Base-by-base conservation (phyloP, 805 yeast species). In the Priceomyces castillae region DNA sequence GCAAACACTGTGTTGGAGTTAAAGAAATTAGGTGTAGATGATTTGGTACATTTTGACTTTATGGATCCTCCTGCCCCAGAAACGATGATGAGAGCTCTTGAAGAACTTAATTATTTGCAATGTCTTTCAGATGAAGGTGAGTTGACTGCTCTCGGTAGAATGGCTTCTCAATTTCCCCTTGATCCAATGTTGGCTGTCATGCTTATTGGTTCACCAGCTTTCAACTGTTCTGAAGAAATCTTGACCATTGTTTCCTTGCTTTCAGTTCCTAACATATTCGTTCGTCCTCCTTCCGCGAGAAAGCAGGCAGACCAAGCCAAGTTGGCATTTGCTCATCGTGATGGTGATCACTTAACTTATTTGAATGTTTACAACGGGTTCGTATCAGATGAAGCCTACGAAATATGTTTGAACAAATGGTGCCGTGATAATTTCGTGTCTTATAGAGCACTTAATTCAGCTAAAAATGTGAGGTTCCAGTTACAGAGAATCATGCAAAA, bases 21-120 rank as follows among this genome's bases (percentile, higher is more conserved):
- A 65, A 94, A 94, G 64, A 94, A 94, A 66, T 77, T 94, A 50
- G 98, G 98, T 11, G 78, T 92, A 50, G 96, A 94, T 61, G 98
- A 92, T 68, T 78, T 92, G 58, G 99, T 94, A 31, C 98, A 92
- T 67, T 92, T 92, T 60, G 99, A 94, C 64, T 92, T 94, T 61
- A 92, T 92, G 96, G 99, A 92, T 61, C 98, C 99, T 6, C 99
- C 99, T 11, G 98, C 98, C 2, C 99, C 99, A 7, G 99, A 92
- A 66, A 94, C 99, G 5, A 94, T 92, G 99, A 94, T 94, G 99
- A 78, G 99, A 62, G 98, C 98, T 0, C 72, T 92, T 49, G 99
- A 92, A 65, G 99, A 92, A 64, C 76, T 92, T 57, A 90, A 94
- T 61, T 94, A 89, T 61, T 72, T 92, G 48, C 83, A 85, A 17